Evolutionary conservation across 176 grass and related monocot species (phyloP), one percentile per base, ranked within the genome.

Genomic region (Urochloa ruziziensis): DNA sequence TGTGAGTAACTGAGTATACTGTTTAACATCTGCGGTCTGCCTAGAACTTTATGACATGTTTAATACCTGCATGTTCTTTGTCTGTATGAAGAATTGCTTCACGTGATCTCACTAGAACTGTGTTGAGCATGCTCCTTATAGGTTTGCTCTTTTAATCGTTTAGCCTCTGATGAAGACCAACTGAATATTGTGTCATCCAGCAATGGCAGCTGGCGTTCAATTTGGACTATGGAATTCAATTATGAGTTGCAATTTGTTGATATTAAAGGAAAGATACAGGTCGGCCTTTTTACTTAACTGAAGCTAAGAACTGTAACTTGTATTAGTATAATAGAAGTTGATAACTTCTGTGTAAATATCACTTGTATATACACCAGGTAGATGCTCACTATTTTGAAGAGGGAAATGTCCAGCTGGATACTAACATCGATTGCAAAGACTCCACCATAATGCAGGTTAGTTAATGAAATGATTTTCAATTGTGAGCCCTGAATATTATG

Each of bases 321-420:
- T 80, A 74, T 68, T 74, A 73, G 42, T 74, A 33, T 58, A 40
- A 30, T 14, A 63, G 43, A 70, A 84, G 32, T 36, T 51, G 32
- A 28, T 68, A 78, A 17, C 33, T 70, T 78, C 27, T 42, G 33
- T 70, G n/a, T 66, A 75, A 35, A 70, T 73, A 62, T 65, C 49
- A 76, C 43, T 59, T 92, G 24, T 17, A 80, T 91, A 47, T 62
- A 67, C 65, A 4, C 36, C 89, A 99, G 96, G 87, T 96, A 77
- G 93, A 62, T 86, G 96, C 93, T 61, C 96, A 99, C 93, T 99
- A 99, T 91, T 99, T 96, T 76, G 96, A 99, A 85, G 96, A 99
- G 92, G 96, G 96, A 85, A 99, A 99, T 90, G 96, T 99, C 43
- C 96, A 99, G 89, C 88, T 99, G 63, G 89, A 92, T 89, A 80